Percentiles rank a stretch among this genome's conserved stretches.
Conservation (phyloP, 768 basidiomycete genomes). For the Thelephora ganbajun region DNA sequence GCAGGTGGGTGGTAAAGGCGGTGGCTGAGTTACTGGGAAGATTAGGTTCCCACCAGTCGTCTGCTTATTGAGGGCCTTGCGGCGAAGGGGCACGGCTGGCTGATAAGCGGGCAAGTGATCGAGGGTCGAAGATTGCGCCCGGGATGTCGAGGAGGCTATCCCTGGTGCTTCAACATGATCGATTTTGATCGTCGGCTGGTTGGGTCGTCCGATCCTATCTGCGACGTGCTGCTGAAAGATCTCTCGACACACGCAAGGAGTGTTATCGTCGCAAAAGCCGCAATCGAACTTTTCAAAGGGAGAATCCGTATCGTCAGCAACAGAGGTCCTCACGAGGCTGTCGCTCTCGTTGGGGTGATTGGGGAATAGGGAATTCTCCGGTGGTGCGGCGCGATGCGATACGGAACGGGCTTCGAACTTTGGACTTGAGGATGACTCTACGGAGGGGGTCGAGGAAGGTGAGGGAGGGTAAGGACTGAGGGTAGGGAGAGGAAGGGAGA, state of each 20-base stretch:
- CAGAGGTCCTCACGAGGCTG: constrained; percentile 23
- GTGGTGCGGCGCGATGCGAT: constrained; percentile 14
- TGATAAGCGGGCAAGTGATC: constrained; percentile 72
- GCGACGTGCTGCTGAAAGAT: constrained; percentile 35
- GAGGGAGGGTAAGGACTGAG: constrained; percentile 14
- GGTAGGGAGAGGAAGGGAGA: constrained; percentile 7
- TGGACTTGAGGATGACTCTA: constrained; percentile 25
- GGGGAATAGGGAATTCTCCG: constrained; percentile 15
- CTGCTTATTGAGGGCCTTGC: constrained; percentile 25
- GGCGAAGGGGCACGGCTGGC: constrained; percentile 69
- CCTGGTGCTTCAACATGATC: constrained; percentile 7
- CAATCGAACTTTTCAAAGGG: constrained; percentile 44
- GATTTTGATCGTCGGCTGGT: constrained; percentile 3
- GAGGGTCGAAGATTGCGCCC: constrained; percentile 41
- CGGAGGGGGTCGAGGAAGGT: constrained; percentile 16
- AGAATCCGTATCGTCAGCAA: constrained; percentile 11
- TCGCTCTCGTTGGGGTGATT: constrained; percentile 19
- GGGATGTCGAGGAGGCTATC: constrained; percentile 6
- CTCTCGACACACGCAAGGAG: constrained; percentile 63
- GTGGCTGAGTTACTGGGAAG: constrained; percentile 33
- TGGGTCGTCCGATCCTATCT: constrained; percentile 10
- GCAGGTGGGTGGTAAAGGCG: constrained; percentile 27
- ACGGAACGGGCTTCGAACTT: constrained; percentile 28
- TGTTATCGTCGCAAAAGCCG: constrained; percentile 59
- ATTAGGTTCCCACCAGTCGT: constrained; percentile 26